Evolutionary conservation across 2,329 filamentous ascomycete genomes (phyloP).

Genomic region (Colletotrichum truncatum): DNA sequence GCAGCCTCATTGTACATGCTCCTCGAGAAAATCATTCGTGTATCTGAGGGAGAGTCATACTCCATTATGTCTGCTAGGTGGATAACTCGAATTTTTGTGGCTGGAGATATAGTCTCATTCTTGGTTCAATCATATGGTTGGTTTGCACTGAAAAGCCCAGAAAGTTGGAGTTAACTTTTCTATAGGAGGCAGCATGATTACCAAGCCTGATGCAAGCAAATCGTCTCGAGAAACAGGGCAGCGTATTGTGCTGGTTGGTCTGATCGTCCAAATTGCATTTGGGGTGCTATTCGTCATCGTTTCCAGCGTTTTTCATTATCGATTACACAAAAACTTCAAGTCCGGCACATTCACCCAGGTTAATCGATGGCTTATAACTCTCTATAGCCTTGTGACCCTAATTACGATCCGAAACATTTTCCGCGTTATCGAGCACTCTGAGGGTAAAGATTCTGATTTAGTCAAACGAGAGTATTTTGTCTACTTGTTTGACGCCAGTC

Average conservation of each 20-base stretch:
- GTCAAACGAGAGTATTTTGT: background rate
- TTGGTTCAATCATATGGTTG: background rate
- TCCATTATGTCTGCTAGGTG: background rate
- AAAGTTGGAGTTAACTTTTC: background rate
- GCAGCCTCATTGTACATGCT: slow-evolving; percentile 3
- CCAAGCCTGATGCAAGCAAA: background rate
- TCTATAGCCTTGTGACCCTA: background rate
- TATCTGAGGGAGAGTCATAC: background rate
- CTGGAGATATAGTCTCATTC: background rate
- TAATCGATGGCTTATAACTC: background rate
- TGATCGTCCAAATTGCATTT: background rate
- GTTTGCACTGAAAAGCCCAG: background rate
- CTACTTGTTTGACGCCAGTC: background rate
- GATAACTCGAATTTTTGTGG: background rate
- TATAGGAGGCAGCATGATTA: background rate
- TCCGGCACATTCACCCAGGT: background rate
- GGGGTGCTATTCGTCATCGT: background rate
- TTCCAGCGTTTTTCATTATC: background rate
- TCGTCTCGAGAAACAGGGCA: background rate
- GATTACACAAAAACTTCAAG: background rate
- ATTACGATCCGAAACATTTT: background rate
- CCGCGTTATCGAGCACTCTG: background rate
- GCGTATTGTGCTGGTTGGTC: background rate
- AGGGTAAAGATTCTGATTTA: background rate
- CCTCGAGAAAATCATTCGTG: background rate